phyloP scores from a whole-genome alignment of 2,329 filamentous ascomycete genomes.

The Apiospora sp. region DNA sequence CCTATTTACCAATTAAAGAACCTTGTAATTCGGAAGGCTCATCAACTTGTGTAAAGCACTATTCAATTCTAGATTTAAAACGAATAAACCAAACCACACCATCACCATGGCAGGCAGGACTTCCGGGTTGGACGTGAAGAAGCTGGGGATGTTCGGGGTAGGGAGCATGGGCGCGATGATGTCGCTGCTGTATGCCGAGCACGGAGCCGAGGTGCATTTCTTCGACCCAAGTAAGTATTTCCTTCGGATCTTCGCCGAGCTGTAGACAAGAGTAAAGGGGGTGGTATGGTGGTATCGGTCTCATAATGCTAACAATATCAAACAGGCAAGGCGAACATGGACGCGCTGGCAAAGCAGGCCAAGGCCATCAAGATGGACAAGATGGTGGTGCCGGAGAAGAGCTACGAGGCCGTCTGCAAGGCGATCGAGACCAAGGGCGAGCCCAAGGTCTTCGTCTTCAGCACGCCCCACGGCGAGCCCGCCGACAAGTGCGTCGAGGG shows the following conservation, averaged over 20 bases:
- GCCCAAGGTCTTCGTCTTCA: slow-evolving; percentile 61
- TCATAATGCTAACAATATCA: not conserved
- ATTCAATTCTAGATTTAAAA: not conserved
- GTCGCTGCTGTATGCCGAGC: slow-evolving; percentile 65
- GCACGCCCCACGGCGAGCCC: slow-evolving; percentile 55
- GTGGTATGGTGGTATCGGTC: too few relatives aligned
- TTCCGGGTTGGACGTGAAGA: slow-evolving; percentile 7
- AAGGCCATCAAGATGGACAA: slow-evolving; percentile 40
- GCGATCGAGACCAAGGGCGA: slow-evolving; percentile 46
- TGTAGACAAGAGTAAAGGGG: not conserved
- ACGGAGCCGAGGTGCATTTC: slow-evolving; percentile 61
- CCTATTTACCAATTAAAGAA: not conserved
- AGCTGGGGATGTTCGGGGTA: slow-evolving; percentile 63
- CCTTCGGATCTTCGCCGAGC: slow-evolving; percentile 25
- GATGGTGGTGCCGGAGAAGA: slow-evolving; percentile 43
- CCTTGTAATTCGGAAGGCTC: too few relatives aligned
- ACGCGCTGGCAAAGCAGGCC: slow-evolving; percentile 47
- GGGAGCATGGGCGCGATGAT: slow-evolving; percentile 69
- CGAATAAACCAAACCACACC: too few relatives aligned
- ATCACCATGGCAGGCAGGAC: not conserved
- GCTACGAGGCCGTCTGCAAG: slow-evolving; percentile 59
- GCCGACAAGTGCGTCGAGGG: slow-evolving; percentile 48
- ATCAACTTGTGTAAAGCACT: too few relatives aligned
- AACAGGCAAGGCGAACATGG: slow-evolving; percentile 51
- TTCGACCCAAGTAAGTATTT: slow-evolving; percentile 53